Evolutionary conservation across 164 flowering plant genomes (phyloP).

Genomic region (Chimonanthus salicifolius): DNA sequence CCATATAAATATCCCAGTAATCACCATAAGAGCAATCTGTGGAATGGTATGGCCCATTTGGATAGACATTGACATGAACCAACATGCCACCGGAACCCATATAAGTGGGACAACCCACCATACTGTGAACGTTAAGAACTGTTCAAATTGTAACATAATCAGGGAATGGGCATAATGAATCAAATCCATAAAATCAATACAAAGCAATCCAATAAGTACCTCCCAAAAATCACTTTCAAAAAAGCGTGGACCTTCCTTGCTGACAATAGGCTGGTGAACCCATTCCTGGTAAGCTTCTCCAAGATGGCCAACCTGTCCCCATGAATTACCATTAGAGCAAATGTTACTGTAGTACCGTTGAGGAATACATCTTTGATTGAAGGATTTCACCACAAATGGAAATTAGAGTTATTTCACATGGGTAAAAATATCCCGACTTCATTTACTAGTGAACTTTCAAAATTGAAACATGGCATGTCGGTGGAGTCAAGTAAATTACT

Average conservation of each 20-base stretch:
- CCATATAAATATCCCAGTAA: conserved; percentile 67
- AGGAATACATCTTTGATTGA: background rate
- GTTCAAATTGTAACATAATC: conserved; percentile 10
- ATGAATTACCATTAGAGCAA: background rate
- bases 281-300: conserved; percentile 87
- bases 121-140: conserved; percentile 66
- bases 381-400: too few species aligned
- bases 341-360: background rate
- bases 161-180: too few species aligned
- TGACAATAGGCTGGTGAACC: conserved; percentile 91
- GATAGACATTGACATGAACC: conserved; percentile 36
- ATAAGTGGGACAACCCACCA: conserved; percentile 80
- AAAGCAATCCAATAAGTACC: conserved; percentile 30
- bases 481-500: too few species aligned
- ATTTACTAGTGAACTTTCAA: too few species aligned
- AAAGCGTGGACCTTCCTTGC: conserved; percentile 85
- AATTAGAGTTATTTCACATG: too few species aligned
- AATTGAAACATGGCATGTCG: too few species aligned
- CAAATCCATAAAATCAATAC: too few species aligned
- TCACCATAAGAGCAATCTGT: conserved; percentile 35
- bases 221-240: conserved; percentile 73
- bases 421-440: too few species aligned
- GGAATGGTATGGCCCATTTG: conserved; percentile 46
- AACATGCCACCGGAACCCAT: conserved; percentile 80
- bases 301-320: conserved; percentile 83